Base-by-base conservation (phyloP, 257 asterid genomes). In the Leonotis leonurus region DNA sequence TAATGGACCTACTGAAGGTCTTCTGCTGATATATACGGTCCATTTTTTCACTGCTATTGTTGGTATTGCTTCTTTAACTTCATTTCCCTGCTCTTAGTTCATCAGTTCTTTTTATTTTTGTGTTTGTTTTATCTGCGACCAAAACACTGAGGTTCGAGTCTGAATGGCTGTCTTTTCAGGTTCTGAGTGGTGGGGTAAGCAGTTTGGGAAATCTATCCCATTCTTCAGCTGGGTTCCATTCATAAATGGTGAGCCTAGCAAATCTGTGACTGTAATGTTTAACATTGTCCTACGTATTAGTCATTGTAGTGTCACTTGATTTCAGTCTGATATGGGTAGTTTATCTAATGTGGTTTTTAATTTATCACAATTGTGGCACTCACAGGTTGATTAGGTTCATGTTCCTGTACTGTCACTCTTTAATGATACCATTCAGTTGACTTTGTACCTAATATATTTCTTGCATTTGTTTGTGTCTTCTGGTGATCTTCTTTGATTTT, bases 1-100 rank as follows among this genome's bases (percentile, higher is more conserved):
- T 68, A 93, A 93, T 82, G 99, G 99, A 68, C 97, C 99, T 35
- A 93, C 99, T 6, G 99, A 93, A 80, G 99, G 99, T 60, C 96
- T 93, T 70, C 67, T 89, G 97, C 53, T 89, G 87, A 93, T 93
- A 81, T 93, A 89, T 68, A 22, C 74, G 73, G 71, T 69, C 81
- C 99, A 93, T 75, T 80, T 81, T 76, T 85, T 89, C 83, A 93
- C 99, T 67, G 88, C 90, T 55, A 35, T 87, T 59, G 96, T 89
- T 68, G 95, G 90, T 85, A 83, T 40, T 68, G 62, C 67, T 55
- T 71, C 75, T 63, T 35, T 65, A 35, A 26, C 53, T 66, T 78
- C 35, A 64, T 60, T 64, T 65, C 49, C 67, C 51, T 55, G 32
- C 58, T 25, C 7, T 17, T 43, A 52, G 49, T 27, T 62, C 16